Evolutionary conservation across 148 eudicot genomes (phyloP), one percentile per base, ranked within the genome.

Genomic region (Polygonum aviculare): DNA sequence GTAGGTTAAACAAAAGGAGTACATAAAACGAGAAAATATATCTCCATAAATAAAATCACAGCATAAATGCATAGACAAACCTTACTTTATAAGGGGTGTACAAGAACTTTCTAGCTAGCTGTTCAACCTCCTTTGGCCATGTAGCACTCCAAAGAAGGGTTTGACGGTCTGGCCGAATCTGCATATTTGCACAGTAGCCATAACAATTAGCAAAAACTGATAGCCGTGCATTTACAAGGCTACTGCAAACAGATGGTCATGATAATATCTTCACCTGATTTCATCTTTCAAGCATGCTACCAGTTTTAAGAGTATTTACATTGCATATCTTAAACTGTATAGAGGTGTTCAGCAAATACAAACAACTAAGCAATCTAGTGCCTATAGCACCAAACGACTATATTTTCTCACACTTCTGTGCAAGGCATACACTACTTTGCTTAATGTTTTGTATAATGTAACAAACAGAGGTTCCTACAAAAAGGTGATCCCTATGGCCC

Each of bases 61-160:
- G 74, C 74, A 19, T 18, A 70, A 49, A 14, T 31, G 15, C 8
- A 12, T 48, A 16, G 35, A 67, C 31, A 50, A 21, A 39, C n/a
- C 15, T 85, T 88, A 90, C 97, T 82, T 92, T 94, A 80, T 94
- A 94, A 31, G 98, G 89, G 71, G 90, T 90, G 79, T 83, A 86
- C n/a, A 92, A 89, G 72, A 85, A 89, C 50, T 83, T 81, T 73
- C 90, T 85, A 55, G 98, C 98, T 77, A 94, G 92, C 75, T 85
- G 93, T 79, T 92, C 97, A 84, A 94, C 98, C 83, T 94, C 98
- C 88, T 94, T 94, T 33, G 98, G 98, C 98, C 98, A 94, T 59
- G 97, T 94, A 69, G 98, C 97, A 87, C 97, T 94, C 97, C 97
- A 94, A 69, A 86, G 86, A 76, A 94, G 82, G 8, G 98, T 92